Evolutionary conservation across 2,329 filamentous ascomycete species (phyloP).

Genomic region (Claviceps monticola): DNA sequence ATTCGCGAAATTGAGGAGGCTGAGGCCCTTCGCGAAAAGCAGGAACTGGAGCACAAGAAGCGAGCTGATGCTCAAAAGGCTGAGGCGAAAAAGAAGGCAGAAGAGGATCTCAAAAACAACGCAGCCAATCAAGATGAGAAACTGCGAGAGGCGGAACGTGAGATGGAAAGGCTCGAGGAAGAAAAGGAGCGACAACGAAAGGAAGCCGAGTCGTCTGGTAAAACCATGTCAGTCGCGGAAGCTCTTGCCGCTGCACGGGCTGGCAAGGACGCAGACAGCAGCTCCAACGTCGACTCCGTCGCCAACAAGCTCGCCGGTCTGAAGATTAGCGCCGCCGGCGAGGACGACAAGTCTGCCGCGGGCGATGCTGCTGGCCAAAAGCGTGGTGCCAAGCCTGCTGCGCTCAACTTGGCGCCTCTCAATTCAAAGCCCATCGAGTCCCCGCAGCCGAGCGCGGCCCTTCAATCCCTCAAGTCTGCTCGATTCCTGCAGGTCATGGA

Average conservation of each 20-base stretch:
- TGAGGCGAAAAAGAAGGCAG: slow-evolving; percentile 36
- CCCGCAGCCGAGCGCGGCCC: slow-evolving; percentile 81
- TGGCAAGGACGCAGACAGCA: slow-evolving; percentile 26
- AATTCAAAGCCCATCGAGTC: slow-evolving; percentile 81
- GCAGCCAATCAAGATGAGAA: slow-evolving; percentile 48
- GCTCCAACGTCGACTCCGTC: slow-evolving; percentile 25
- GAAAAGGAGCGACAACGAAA: slow-evolving; percentile 47
- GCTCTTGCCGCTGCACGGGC: slow-evolving; percentile 26
- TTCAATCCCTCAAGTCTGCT: slow-evolving; percentile 85
- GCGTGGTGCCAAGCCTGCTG: slow-evolving; percentile 59
- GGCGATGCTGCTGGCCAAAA: slow-evolving; percentile 38
- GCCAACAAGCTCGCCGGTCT: slow-evolving; percentile 38
- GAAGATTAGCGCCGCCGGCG: slow-evolving; percentile 25
- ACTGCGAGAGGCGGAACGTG: slow-evolving; percentile 57
- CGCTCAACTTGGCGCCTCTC: slow-evolving; percentile 71
- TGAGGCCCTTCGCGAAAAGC: slow-evolving; percentile 35
- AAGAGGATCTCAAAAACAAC: slow-evolving; percentile 26
- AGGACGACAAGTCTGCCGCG: slow-evolving; percentile 19
- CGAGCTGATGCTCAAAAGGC: slow-evolving; percentile 31
- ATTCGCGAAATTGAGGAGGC: slow-evolving; percentile 49
- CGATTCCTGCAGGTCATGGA: slow-evolving; percentile 72
- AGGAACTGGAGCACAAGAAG: slow-evolving; percentile 32
- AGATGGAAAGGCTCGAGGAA: slow-evolving; percentile 61
- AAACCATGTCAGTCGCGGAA: slow-evolving; percentile 37
- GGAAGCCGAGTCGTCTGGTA: slow-evolving; percentile 34